Evolutionary conservation across 371 early-diverging fungal genomes (phyloP).

Genomic region (Actinomucor elegans): DNA sequence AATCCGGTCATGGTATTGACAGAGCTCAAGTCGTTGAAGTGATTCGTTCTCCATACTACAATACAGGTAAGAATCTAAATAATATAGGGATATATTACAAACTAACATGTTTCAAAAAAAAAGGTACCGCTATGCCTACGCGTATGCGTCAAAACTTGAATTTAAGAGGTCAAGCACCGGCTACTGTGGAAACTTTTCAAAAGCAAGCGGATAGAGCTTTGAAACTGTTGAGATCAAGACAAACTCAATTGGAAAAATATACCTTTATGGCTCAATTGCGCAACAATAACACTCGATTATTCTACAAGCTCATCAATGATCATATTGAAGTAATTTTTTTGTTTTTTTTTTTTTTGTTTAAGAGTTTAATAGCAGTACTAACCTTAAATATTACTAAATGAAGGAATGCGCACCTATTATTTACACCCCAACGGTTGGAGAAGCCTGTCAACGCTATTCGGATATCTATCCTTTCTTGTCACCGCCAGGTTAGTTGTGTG

Average conservation of each 20-base stretch:
- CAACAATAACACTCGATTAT: constrained; percentile 75
- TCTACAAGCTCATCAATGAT: constrained; percentile 75
- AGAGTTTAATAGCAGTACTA: not conserved
- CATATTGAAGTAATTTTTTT: constrained; percentile 72
- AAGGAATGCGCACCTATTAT: constrained; percentile 79
- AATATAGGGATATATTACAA: too few species aligned
- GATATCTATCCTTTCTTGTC: constrained; percentile 83
- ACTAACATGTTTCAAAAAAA: too few species aligned
- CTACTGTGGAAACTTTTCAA: constrained; percentile 68
- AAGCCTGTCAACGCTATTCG: constrained; percentile 87
- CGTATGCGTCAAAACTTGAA: constrained; percentile 52
- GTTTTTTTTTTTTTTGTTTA: too few species aligned
- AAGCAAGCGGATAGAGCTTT: constrained; percentile 74
- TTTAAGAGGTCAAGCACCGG: constrained; percentile 70
- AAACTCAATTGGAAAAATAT: constrained; percentile 74
- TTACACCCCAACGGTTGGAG: constrained; percentile 92
- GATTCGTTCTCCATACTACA: constrained; percentile 11
- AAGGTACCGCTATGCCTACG: constrained; percentile 55
- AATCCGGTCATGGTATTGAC: not conserved
- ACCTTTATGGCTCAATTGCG: constrained; percentile 80
- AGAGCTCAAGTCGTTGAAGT: not conserved
- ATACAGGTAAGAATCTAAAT: constrained; percentile 4
- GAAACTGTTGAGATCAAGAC: constrained; percentile 63
- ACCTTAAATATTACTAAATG: constrained; percentile 2
- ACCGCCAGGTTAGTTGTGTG: constrained; percentile 59